These are phyloP conservation scores for Botryosphaeria dothidea DNA, from an alignment of 2,329 filamentous ascomycete species.

Conservation along the genomic window DNA sequence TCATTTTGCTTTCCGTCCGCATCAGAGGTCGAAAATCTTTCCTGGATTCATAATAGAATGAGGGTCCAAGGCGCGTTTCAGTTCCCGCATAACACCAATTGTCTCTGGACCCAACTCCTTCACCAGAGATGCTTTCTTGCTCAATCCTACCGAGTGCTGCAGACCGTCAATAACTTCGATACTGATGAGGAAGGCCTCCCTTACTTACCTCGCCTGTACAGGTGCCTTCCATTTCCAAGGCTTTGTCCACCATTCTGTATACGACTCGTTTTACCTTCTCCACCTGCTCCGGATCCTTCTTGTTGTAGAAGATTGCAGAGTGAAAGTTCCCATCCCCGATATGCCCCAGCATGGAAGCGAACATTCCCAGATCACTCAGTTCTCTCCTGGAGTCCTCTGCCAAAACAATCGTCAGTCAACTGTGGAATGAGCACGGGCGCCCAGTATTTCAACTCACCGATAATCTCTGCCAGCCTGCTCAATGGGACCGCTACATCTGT, in stretches of 20 bases:
- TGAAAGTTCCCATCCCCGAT: slow-evolving; percentile 96
- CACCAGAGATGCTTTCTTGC: slow-evolving; percentile 78
- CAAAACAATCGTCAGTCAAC: slow-evolving; percentile 21
- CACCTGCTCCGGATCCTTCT: slow-evolving; percentile 66
- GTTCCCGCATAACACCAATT: slow-evolving; percentile 77
- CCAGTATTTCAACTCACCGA: slow-evolving; percentile 46
- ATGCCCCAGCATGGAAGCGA: slow-evolving; percentile 85
- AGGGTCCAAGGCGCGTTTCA: slow-evolving; percentile 80
- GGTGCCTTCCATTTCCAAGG: slow-evolving; percentile 90
- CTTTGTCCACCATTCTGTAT: slow-evolving; percentile 84
- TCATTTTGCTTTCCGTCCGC: too few relatives aligned
- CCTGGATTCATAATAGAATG: slow-evolving; percentile 89
- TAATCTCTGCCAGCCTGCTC: slow-evolving; percentile 62
- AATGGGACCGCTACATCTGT: slow-evolving; percentile 64
- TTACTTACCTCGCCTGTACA: slow-evolving; percentile 70
- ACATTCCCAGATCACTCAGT: slow-evolving; percentile 80
- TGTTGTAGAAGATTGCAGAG: slow-evolving; percentile 86
- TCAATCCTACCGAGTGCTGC: slow-evolving; percentile 74
- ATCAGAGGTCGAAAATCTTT: slow-evolving; percentile 74
- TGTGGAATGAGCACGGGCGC: not conserved
- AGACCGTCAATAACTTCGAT: not conserved
- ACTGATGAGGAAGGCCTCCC: not conserved
- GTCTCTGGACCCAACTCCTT: slow-evolving; percentile 81
- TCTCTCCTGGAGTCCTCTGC: slow-evolving; percentile 86
- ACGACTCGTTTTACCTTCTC: slow-evolving; percentile 79